Base-by-base conservation (phyloP, 345 rosid genomes). In the Arabidopsis arenosa region DNA sequence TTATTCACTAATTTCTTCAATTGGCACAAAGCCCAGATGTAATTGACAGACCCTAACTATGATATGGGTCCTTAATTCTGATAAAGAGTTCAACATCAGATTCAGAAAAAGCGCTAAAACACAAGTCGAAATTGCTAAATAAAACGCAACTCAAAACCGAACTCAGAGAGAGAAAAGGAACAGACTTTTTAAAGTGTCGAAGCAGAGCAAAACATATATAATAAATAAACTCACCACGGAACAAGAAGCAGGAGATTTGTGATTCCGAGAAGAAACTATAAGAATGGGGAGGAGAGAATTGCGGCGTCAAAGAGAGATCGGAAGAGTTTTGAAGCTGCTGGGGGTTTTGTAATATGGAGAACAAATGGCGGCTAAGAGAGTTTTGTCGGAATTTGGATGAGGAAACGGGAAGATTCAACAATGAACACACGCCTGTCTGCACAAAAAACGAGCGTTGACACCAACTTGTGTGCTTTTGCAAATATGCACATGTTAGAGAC, bases 371-470 rank as follows among this genome's bases (percentile, higher is more conserved):
- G 65, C 64, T 60, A 11, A 4, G 12, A 59, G 32, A 21, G 45
- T 39, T 18, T 3, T 37, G 65, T 60, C 32, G 65, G 65, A 60
- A 60, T 37, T 18, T 37, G 48, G 65, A 37, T 60, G 64, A 37
- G 9, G 4, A 60, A 60, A 60, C 6, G 32, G 47, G 32, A 60
- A 60, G n/a, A 59, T 59, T 59, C 45, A 59, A 36, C 2, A 9
- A 59, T 17, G 14, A 36, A 59, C 44, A 36, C 63, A 59, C 63
- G 14, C 61, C 39, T 32, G 10, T 7, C 15, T 1, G 30, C 51
- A 48, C 15, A 37, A 6, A 28, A 53, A 21, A 28, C 1, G 56
- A 58, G 60, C 32, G 78, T 74, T 58, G 61, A 23, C 79, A 75
- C 79, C 68, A 39, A 67, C 68, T 75, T 43, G 8, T 7, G 14